Evolutionary conservation across 2,329 filamentous ascomycete genomes (phyloP).

Genomic region (Nigrospora sphaerica): DNA sequence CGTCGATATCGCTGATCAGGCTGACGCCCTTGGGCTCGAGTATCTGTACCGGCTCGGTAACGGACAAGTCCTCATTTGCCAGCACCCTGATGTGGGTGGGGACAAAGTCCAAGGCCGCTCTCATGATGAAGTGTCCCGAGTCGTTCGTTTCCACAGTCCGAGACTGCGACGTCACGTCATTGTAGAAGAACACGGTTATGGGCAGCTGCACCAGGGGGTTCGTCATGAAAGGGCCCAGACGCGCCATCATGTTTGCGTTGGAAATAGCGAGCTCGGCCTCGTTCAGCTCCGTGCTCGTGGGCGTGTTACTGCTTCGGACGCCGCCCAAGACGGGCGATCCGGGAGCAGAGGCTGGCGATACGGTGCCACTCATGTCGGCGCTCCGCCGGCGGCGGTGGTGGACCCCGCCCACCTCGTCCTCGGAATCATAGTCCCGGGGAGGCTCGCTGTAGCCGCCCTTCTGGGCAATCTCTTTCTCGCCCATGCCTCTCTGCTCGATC

Average conservation of each 20-base stretch:
- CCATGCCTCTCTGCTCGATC: slow-evolving; percentile 65
- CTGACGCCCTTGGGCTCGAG: slow-evolving; percentile 77
- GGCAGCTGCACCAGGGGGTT: slow-evolving; percentile 70
- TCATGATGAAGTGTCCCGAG: slow-evolving; percentile 77
- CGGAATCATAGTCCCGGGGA: slow-evolving; percentile 38
- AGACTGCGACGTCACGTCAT: slow-evolving; percentile 74
- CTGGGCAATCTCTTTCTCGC: slow-evolving; percentile 63
- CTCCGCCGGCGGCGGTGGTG: slow-evolving; percentile 2
- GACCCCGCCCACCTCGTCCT: slow-evolving; percentile 26
- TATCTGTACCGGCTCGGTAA: slow-evolving; percentile 69
- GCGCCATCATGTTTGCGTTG: slow-evolving; percentile 81
- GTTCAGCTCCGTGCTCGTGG: slow-evolving; percentile 50
- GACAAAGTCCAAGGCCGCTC: slow-evolving; percentile 79
- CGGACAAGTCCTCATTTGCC: slow-evolving; percentile 77
- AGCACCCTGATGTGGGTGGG: slow-evolving; percentile 85
- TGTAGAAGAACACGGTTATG: slow-evolving; percentile 93
- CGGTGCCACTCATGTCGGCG: slow-evolving; percentile 1
- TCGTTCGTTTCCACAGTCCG: slow-evolving; percentile 81
- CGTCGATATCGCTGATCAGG: slow-evolving; percentile 94
- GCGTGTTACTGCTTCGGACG: slow-evolving; percentile 27
- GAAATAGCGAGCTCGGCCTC: slow-evolving; percentile 70
- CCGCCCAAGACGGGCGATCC: slow-evolving; percentile 34
- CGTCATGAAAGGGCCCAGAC: slow-evolving; percentile 83
- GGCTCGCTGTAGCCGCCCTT: slow-evolving; percentile 68
- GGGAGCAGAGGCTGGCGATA: slow-evolving; percentile 26